Conservation (phyloP, 805 yeast species). For the Barnettozyma californica region DNA sequence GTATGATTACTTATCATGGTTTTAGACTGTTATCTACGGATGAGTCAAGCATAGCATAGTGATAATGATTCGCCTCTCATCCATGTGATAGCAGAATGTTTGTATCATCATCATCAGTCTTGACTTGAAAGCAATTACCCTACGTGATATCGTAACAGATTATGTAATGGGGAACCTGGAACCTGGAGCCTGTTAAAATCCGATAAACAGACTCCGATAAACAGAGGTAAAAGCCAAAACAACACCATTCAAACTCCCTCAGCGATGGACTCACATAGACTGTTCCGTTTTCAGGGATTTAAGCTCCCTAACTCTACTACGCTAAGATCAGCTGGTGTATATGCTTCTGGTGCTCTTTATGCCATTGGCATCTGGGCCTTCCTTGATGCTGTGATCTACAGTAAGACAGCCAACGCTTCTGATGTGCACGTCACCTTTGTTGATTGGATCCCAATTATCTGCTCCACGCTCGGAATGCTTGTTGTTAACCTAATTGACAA, state of each 20-base stretch:
- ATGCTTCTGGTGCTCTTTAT: slow-evolving; percentile 69
- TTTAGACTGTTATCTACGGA: no score
- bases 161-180: no score
- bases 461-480: slow-evolving; percentile 86
- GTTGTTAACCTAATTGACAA: slow-evolving; percentile 49
- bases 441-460: slow-evolving; percentile 93
- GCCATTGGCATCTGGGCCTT: slow-evolving; percentile 88
- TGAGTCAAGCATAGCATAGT: no score
- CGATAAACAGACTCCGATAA: slow-evolving; percentile 2
- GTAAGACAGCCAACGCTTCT: slow-evolving; percentile 81
- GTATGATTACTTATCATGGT: no score
- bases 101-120: no score
- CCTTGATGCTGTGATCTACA: slow-evolving; percentile 83
- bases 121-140: background rate
- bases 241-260: background rate
- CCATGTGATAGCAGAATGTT: no score
- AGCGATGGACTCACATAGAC: slow-evolving; percentile 37
- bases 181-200: background rate
- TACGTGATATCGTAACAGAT: background rate
- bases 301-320: slow-evolving; percentile 66
- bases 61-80: no score
- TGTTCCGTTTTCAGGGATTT: slow-evolving; percentile 63
- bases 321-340: slow-evolving; percentile 69
- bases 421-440: slow-evolving; percentile 82
- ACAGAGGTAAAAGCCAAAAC: background rate